Percentiles rank a stretch among this genome's conserved stretches.
These are phyloP conservation scores for Phytophthora pluvialis DNA, from an alignment of 352 stramenopile species.

Conservation along the genomic window DNA sequence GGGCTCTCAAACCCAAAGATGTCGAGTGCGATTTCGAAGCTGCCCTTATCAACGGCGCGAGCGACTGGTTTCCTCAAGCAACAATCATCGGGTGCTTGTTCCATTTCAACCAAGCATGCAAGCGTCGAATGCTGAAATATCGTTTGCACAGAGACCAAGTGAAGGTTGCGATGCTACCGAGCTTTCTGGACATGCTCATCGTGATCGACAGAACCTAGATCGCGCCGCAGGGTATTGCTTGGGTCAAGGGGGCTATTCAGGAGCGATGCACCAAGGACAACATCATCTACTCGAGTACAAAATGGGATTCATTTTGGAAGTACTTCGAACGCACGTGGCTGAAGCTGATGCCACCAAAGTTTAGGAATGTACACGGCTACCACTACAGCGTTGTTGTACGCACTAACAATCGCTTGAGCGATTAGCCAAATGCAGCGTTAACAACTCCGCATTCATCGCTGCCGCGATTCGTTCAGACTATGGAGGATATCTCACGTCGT, in stretches of 20 bases:
- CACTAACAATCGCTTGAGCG: conserved; percentile 13
- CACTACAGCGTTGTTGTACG: neutral
- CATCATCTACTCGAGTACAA: conserved; percentile 1
- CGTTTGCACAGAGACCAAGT: conserved; percentile 10
- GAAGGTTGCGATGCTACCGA: conserved; percentile 8
- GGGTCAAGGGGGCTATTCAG: conserved; percentile 3
- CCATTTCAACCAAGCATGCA: conserved; percentile 14
- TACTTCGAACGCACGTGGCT: conserved; percentile 13
- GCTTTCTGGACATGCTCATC: neutral
- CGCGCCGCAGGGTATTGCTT: neutral
- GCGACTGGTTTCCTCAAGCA: conserved; percentile 6
- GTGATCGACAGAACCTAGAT: conserved; percentile 1
- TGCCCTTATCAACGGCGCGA: neutral
- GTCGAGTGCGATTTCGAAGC: conserved; percentile 9
- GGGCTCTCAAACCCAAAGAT: conserved; percentile 6
- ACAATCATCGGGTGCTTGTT: conserved; percentile 2
- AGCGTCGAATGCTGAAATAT: conserved; percentile 13
- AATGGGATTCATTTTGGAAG: conserved; percentile 7
- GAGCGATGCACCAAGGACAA: conserved; percentile 3
- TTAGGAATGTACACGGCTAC: conserved; percentile 12
- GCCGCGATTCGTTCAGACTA: conserved; percentile 18
- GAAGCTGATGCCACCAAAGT: conserved; percentile 3
- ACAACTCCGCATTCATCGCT: too few relatives aligned
- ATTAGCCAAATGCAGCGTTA: conserved; percentile 15
- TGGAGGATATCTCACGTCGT: conserved; percentile 12